A percentile compares a stretch with the other conserved stretches of the same genome.
These are phyloP conservation scores for Takakia lepidozioides DNA, from an alignment of 225 moss, liverwort and hornwort genomes.

Conservation along the genomic window DNA sequence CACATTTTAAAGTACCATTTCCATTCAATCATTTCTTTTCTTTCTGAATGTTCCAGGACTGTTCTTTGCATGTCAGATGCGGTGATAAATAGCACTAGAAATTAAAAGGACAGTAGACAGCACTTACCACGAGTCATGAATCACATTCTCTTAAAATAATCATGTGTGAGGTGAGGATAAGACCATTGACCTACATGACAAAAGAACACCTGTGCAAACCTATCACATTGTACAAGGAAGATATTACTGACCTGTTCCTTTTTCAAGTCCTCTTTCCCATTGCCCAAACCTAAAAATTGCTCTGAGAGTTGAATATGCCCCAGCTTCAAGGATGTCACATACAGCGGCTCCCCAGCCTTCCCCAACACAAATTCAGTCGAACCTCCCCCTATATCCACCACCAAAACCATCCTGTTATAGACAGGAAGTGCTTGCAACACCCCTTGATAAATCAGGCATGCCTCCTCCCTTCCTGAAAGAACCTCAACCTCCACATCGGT, in stretches of 20 bases:
- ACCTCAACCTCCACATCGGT: conserved; percentile 50
- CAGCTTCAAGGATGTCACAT: conserved; percentile 47
- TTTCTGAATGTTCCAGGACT: too few relatives aligned
- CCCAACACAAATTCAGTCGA: conserved; percentile 55
- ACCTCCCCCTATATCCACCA: conserved; percentile 56
- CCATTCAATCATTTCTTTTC: too few relatives aligned
- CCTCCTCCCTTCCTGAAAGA: conserved; percentile 45
- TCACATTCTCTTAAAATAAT: too few relatives aligned
- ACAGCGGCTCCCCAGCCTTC: conserved; percentile 44
- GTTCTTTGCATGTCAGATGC: too few relatives aligned
- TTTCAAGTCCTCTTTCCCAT: conserved; percentile 40
- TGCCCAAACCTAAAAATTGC: conserved; percentile 32
- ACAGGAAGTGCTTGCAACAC: conserved; percentile 58
- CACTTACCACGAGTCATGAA: too few relatives aligned
- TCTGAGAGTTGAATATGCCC: conserved; percentile 52
- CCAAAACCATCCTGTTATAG: conserved; percentile 40
- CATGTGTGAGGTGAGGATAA: too few relatives aligned
- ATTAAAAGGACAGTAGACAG: too few relatives aligned
- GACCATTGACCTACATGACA: too few relatives aligned
- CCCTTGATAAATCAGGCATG: conserved; percentile 49
- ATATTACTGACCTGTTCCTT: conserved; percentile 43
- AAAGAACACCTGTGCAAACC: too few relatives aligned
- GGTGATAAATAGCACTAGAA: too few relatives aligned
- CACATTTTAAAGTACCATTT: too few relatives aligned
- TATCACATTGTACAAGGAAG: too few relatives aligned